Base-by-base conservation (phyloP, 2,329 filamentous ascomycete genomes). In the Phialemonium atrogriseum region DNA sequence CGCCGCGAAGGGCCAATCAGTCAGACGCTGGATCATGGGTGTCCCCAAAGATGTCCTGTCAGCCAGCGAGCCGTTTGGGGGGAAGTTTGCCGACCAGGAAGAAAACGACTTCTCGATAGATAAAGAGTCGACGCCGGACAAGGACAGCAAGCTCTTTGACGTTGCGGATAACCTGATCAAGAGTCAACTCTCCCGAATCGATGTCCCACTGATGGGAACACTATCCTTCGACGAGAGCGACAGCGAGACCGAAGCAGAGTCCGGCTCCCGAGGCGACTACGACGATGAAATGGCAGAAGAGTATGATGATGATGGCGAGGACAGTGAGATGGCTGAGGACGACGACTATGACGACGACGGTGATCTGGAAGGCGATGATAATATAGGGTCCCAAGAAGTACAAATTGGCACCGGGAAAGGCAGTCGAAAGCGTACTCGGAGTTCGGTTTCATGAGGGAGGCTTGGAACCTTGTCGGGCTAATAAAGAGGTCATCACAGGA, bases 131-230 rank as follows among this genome's bases (percentile, higher is more conserved):
- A 41, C 48, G 8, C 50, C 52, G 11, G 62, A 66, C 44, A 59
- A 60, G 43, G 63, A 68, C 39, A 41, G 49, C 24, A 58, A 61
- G 42, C 45, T 67, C 26, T 63, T 62, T 31, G 50, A 54, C 27
- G 57, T 64, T 40, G 62, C 63, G 29, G 62, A 66, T 43, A 58
- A 61, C 38, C 50, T 68, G 36, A 66, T 68, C 50, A 62, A 58
- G 48, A 66, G 59, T 41, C 62, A 67, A 44, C 54, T 65, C 41
- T 55, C 58, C 28, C 56, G 59, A 45, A 55, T 64, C 21, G 59
- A 66, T 35, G 58, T 67, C 37, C 63, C 63, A 24, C 46, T 67
- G 34, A 49, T 67, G 46, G 62, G 64, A 9, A 50, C 59, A 6
- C 44, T 67, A 35, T 57, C 56, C 32, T 61, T 67, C 40, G 60